Evolutionary conservation across 306 rosid species (phyloP).

Genomic region (Cicer arietinum): DNA sequence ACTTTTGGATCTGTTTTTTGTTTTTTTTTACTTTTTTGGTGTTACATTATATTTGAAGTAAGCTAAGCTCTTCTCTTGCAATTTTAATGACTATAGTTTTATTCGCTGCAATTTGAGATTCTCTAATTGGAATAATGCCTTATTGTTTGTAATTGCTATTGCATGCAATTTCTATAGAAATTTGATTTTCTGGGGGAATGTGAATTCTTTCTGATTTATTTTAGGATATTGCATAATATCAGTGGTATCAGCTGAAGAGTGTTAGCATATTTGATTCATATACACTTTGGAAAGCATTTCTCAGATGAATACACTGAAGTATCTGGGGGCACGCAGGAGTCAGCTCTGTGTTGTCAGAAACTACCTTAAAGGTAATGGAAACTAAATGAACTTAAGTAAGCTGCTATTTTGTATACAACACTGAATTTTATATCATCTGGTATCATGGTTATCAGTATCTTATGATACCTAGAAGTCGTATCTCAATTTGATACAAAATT

Average conservation of each 20-base stretch:
- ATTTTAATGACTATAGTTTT: constrained; percentile 3
- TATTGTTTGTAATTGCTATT: not conserved
- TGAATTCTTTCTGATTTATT: constrained; percentile 30
- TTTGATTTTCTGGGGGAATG: constrained; percentile 4
- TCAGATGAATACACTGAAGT: constrained; percentile 62
- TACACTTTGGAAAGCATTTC: constrained; percentile 30
- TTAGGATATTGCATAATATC: not conserved
- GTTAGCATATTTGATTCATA: constrained; percentile 22
- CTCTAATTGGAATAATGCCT: constrained; percentile 14
- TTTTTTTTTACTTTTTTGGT: not conserved
- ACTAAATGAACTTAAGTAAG: not conserved
- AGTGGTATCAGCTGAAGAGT: constrained; percentile 11
- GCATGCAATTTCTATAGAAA: not conserved
- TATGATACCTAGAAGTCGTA: too few species aligned
- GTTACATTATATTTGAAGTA: constrained; percentile 14
- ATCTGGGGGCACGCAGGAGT: constrained; percentile 35
- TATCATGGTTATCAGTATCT: not conserved
- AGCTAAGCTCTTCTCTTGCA: constrained; percentile 4
- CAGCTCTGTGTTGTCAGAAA: constrained; percentile 41
- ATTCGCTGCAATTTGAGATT: constrained; percentile 6
- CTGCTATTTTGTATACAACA: not conserved
- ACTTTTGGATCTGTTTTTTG: not conserved
- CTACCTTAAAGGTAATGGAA: constrained; percentile 59
- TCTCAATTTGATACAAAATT: too few species aligned
- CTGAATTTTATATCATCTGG: constrained; percentile 7